phyloP scores from a whole-genome alignment of 331 rosid genomes.

The Quercus tomentella region DNA sequence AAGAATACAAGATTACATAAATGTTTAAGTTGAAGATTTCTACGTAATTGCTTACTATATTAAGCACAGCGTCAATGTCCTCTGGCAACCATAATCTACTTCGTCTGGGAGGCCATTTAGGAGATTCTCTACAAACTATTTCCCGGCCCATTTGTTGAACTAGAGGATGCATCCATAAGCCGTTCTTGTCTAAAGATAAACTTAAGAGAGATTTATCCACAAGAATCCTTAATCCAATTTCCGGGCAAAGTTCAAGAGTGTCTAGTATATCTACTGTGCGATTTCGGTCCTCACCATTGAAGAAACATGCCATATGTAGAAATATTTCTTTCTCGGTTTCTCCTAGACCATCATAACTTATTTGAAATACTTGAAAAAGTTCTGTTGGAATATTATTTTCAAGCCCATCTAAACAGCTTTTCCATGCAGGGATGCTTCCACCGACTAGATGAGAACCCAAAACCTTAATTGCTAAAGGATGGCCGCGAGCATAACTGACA shows the following conservation, averaged over 20 bases:
- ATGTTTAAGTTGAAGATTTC: neutral
- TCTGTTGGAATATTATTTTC: conserved; percentile 15
- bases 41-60: conserved; percentile 4
- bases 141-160: conserved; percentile 21
- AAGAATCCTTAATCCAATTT: conserved; percentile 12
- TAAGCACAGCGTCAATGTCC: conserved; percentile 16
- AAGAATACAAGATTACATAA: neutral
- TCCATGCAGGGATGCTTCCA: conserved; percentile 26
- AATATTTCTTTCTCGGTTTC: conserved; percentile 18
- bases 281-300: neutral
- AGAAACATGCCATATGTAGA: conserved; percentile 27
- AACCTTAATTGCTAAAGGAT: conserved; percentile 31
- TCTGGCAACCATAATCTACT: conserved; percentile 1
- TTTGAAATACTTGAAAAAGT: conserved; percentile 22
- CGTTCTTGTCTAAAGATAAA: neutral
- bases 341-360: conserved; percentile 25
- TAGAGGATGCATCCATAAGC: conserved; percentile 12
- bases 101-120: neutral
- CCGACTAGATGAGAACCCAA: conserved; percentile 27
- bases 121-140: neutral
- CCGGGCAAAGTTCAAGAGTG: neutral
- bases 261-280: neutral
- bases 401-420: conserved; percentile 23
- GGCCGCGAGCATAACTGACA: conserved; percentile 28
- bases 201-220: conserved; percentile 22